phyloP scores from a whole-genome alignment of 2,329 filamentous ascomycete species.

The Diaporthe nobilis region DNA sequence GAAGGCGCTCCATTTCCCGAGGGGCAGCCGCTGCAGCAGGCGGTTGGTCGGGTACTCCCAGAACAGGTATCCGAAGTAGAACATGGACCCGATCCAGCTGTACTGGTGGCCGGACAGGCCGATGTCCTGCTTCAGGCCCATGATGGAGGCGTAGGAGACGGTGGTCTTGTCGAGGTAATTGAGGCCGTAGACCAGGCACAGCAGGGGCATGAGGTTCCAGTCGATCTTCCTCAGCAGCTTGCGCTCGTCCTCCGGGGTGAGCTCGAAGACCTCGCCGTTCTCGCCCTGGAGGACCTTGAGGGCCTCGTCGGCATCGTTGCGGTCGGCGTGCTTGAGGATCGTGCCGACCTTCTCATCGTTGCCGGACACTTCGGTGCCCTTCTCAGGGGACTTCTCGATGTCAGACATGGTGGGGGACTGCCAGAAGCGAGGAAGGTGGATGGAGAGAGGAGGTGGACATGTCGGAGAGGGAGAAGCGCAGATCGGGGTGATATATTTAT shows the following conservation, averaged over 20 bases:
- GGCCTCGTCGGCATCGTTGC: constrained; percentile 59
- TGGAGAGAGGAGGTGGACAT: not conserved
- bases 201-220: constrained; percentile 62
- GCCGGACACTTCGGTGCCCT: constrained; percentile 10
- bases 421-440: not conserved
- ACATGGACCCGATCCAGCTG: constrained; percentile 67
- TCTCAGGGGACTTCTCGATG: constrained; percentile 41
- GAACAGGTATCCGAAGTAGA: constrained; percentile 58
- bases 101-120: constrained; percentile 73
- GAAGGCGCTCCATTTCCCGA: constrained; percentile 76
- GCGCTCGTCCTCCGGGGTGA: constrained; percentile 57
- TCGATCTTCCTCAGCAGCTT: constrained; percentile 62
- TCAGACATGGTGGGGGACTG: constrained; percentile 37
- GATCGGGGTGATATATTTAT: not conserved
- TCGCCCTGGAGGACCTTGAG: constrained; percentile 55
- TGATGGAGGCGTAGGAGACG: constrained; percentile 64
- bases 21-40: constrained; percentile 73
- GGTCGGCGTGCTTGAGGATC: constrained; percentile 52
- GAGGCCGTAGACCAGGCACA: constrained; percentile 71
- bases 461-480: not conserved
- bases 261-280: constrained; percentile 52
- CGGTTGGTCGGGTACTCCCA: constrained; percentile 78
- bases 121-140: constrained; percentile 67
- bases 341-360: constrained; percentile 32
- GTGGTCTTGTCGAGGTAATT: constrained; percentile 67